A percentile compares a stretch with the other conserved stretches of the same genome.
These are phyloP conservation scores for Saccharomycopsis synnaedendra DNA, from an alignment of 805 yeast species.

Conservation along the genomic window DNA sequence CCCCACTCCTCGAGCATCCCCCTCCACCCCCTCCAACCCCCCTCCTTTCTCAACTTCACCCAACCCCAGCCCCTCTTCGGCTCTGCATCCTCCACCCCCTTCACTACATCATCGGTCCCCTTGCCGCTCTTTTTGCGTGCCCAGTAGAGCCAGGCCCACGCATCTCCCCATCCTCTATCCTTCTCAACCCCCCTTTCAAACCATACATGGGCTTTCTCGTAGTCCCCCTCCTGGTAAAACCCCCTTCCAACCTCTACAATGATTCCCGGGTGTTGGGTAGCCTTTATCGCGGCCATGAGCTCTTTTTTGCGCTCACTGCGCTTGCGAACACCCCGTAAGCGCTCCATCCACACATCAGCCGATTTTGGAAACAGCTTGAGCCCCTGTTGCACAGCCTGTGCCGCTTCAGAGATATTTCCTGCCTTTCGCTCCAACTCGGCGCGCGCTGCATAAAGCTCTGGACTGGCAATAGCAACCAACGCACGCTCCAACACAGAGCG, in stretches of 20 bases:
- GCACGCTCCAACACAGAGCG: slow-evolving; percentile 67
- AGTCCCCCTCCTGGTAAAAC: slow-evolving; percentile 56
- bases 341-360: slow-evolving; percentile 55
- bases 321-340: slow-evolving; percentile 34
- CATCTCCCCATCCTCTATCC: slow-evolving; percentile 57
- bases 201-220: slow-evolving; percentile 59
- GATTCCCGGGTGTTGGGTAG: slow-evolving; percentile 51
- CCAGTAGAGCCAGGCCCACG: slow-evolving; percentile 57
- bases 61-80: slow-evolving; percentile 57
- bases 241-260: slow-evolving; percentile 54
- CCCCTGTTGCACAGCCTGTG: slow-evolving; percentile 44
- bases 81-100: neutral
- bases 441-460: no score
- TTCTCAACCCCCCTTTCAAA: slow-evolving; percentile 53
- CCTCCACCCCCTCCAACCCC: no score
- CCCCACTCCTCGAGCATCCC: no score
- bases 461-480: neutral
- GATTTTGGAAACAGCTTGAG: slow-evolving; percentile 46
- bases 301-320: slow-evolving; percentile 42
- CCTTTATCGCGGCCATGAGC: slow-evolving; percentile 60
- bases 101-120: slow-evolving; percentile 23
- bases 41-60: slow-evolving; percentile 20
- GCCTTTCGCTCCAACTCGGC: no score
- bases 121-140: slow-evolving; percentile 29
- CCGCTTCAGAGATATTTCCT: slow-evolving; percentile 29